These are phyloP conservation scores for Auxenochlorella protothecoides DNA, from an alignment of 139 green algal species.

Conservation along the genomic window DNA sequence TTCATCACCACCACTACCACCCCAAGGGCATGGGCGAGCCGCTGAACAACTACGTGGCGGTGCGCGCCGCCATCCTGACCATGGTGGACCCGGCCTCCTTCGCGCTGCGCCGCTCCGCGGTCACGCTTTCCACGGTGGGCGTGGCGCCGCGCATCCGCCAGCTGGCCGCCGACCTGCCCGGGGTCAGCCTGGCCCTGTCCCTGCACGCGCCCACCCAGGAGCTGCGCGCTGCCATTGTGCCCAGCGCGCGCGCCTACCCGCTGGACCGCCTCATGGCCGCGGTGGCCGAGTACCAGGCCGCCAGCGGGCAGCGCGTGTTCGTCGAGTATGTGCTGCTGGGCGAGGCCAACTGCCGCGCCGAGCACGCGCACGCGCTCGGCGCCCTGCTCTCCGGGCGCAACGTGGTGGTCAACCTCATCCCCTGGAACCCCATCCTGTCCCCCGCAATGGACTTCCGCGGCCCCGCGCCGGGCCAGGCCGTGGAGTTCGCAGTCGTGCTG, in stretches of 20 bases:
- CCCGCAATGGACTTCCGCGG: slow-evolving; percentile 45
- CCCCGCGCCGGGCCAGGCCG: slow-evolving; percentile 26
- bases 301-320: slow-evolving; percentile 55
- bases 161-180: slow-evolving; percentile 69
- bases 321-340: slow-evolving; percentile 93
- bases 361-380: slow-evolving; percentile 70
- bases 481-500: slow-evolving; percentile 59
- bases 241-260: slow-evolving; percentile 74
- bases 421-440: slow-evolving; percentile 73
- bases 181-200: slow-evolving; percentile 81
- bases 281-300: slow-evolving; percentile 61
- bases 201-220: slow-evolving; percentile 86
- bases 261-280: slow-evolving; percentile 70
- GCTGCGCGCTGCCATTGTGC: slow-evolving; percentile 77
- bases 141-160: slow-evolving; percentile 64
- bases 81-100: slow-evolving; percentile 68
- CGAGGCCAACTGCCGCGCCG: slow-evolving; percentile 65
- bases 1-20: background rate
- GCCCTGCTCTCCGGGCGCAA: slow-evolving; percentile 44
- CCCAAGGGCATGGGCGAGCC: slow-evolving; percentile 89
- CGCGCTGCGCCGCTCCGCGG: slow-evolving; percentile 50
- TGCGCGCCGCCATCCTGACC: slow-evolving; percentile 51
- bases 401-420: slow-evolving; percentile 83
- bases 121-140: slow-evolving; percentile 89
- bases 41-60: slow-evolving; percentile 89